Base-by-base conservation (phyloP, 2,329 filamentous ascomycete genomes). In the Sporothrix pseudoabietina region DNA sequence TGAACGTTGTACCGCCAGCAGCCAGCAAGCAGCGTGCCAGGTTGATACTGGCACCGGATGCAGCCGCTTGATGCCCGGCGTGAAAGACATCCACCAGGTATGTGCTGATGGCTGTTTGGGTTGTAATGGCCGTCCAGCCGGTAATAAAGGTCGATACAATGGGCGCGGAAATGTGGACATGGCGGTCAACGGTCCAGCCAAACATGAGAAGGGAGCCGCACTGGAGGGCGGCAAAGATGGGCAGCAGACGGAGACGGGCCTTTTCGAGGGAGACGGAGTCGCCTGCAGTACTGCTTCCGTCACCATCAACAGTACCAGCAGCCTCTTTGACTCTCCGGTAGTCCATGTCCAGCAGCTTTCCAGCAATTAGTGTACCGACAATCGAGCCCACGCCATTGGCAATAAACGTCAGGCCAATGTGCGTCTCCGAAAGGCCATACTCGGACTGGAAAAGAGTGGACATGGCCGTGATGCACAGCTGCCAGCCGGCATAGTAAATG, bases 31-130 rank as follows among this genome's bases (percentile, higher is more conserved):
- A 91, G n/a, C 89, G 82, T 3, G 88, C 85, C 4, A 92, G 80
- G 75, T 91, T 91, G 75, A 90, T 90, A 0, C 89, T 87, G 0
- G 89, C 89, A 2, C 88, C 88, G 0, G 87, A 87, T 0, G 88
- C 90, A 0, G 88, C 88, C 0, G 88, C 88, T 1, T 86, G 85
- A 32, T 86, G 81, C 0, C 88, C 88, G 74, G 89, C 69, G 22
- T 70, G 49, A 41, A 74, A 88, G 1, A 91, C 80, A 75, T 92
- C 90, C 0, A 91, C 86, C 16, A 91, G 83, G 9, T 92, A 81
- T 0, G 88, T 89, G 75, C 87, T 88, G 30, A 91, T 82, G 66
- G 90, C 85, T 72, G 87, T 87, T 78, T 91, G 91, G 0, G 86
- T 85, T 0, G 87, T 88, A 2, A 89, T 90, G 44, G 89, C 83